Evolutionary conservation across 148 eudicot genomes (phyloP).

Genomic region (Rhododendron ovatum): DNA sequence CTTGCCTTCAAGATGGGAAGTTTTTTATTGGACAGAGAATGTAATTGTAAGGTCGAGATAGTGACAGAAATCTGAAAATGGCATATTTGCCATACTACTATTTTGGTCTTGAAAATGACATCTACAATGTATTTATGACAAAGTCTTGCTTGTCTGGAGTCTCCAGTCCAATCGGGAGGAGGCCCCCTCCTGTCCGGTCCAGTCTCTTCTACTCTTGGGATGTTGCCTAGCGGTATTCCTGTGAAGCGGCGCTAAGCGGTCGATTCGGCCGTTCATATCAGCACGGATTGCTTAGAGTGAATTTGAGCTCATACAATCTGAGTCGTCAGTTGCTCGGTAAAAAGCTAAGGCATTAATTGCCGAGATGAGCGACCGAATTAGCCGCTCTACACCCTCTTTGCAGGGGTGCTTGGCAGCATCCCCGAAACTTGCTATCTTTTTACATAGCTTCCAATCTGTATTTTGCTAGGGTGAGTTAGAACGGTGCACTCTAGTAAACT

Average conservation of each 20-base stretch:
- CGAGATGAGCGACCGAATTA: too few species aligned
- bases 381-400: too few species aligned
- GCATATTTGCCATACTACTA: not conserved
- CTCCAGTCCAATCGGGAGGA: not conserved
- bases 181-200: not conserved
- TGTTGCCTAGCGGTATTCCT: too few species aligned
- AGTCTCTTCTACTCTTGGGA: not conserved
- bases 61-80: not conserved
- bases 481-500: too few species aligned
- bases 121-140: not conserved
- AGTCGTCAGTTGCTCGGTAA: too few species aligned
- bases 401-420: too few species aligned
- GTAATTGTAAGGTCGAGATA: not conserved
- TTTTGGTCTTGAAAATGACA: not conserved
- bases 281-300: rapidly evolving
- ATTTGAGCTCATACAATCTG: too few species aligned
- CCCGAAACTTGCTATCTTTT: too few species aligned
- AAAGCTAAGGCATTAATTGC: too few species aligned
- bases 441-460: too few species aligned
- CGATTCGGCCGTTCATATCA: too few species aligned
- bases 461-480: too few species aligned
- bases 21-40: not conserved
- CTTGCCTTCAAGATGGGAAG: not conserved
- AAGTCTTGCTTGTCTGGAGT: not conserved
- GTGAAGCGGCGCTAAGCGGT: rapidly evolving